Conservation (phyloP, 495 filamentous ascomycete species). For the Podospora comata region DNA sequence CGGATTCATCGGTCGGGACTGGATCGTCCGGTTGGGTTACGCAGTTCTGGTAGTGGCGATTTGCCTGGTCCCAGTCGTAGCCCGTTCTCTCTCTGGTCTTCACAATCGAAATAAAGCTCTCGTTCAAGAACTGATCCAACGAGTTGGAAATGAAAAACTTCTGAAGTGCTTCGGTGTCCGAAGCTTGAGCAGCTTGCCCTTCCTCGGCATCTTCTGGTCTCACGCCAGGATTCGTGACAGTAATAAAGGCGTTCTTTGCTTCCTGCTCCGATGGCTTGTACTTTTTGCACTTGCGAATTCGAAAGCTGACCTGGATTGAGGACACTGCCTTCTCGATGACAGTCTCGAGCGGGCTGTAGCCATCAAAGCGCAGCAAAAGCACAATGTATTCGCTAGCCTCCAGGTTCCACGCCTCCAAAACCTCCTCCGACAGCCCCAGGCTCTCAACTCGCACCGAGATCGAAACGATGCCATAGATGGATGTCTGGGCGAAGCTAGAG, state of each 20-base stretch:
- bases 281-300: constrained; percentile 50
- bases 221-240: background rate
- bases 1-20: background rate
- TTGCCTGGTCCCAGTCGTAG: constrained; percentile 70
- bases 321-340: constrained; percentile 13
- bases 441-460: constrained; percentile 65
- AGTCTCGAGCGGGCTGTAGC: constrained; percentile 55
- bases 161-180: constrained; percentile 32
- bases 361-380: constrained; percentile 65
- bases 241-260: constrained; percentile 52
- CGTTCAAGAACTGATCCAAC: constrained; percentile 66
- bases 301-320: constrained; percentile 27
- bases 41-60: constrained; percentile 46
- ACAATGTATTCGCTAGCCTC: constrained; percentile 66
- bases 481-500: constrained; percentile 43
- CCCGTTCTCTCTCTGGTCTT: constrained; percentile 52
- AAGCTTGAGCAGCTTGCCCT: constrained; percentile 4
- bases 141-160: constrained; percentile 69
- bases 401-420: constrained; percentile 74
- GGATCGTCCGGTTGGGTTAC: background rate
- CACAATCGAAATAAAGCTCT: constrained; percentile 61
- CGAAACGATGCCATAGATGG: constrained; percentile 50
- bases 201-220: background rate
- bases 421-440: constrained; percentile 73
- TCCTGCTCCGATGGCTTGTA: constrained; percentile 55